A percentile compares a stretch with the other conserved stretches of the same genome.
Conservation (phyloP, 75 land plant genomes). For the Sequoia sempervirens region DNA sequence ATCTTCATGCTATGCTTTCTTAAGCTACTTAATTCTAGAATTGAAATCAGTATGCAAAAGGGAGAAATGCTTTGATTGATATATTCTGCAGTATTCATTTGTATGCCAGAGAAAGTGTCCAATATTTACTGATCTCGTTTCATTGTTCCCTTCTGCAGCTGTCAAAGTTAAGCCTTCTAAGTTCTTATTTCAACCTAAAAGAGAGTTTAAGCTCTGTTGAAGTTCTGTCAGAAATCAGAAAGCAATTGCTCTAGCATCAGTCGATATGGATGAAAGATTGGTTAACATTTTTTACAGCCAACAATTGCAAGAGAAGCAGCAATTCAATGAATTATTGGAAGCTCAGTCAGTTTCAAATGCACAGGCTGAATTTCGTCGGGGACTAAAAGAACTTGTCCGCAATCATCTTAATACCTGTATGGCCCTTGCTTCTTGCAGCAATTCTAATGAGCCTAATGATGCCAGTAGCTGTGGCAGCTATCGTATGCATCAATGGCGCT, state of each 20-base stretch:
- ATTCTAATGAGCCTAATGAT: constrained; percentile 11
- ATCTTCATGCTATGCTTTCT: background rate
- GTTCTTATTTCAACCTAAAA: background rate
- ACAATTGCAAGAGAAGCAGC: constrained; percentile 6
- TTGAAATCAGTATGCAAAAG: background rate
- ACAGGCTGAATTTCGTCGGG: constrained; percentile 25
- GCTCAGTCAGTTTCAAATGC: constrained; percentile 13
- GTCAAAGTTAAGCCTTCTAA: background rate
- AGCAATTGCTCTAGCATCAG: background rate
- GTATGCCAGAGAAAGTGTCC: background rate
- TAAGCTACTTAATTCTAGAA: background rate
- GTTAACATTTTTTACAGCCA: constrained; percentile 2
- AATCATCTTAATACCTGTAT: constrained; percentile 35
- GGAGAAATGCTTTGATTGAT: background rate
- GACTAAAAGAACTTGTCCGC: constrained; percentile 36
- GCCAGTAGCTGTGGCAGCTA: constrained; percentile 3
- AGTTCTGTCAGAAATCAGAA: background rate
- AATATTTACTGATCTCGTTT: background rate
- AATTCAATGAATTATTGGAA: constrained; percentile 3
- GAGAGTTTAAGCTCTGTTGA: background rate
- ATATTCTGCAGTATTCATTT: background rate
- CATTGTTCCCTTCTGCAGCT: background rate
- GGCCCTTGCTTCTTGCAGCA: constrained; percentile 27
- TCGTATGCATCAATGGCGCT: background rate
- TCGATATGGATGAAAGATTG: constrained; percentile 9